A percentile compares a stretch with the other conserved stretches of the same genome.
These are phyloP conservation scores for Acacia confusa DNA, from an alignment of 306 rosid genomes.

Conservation along the genomic window DNA sequence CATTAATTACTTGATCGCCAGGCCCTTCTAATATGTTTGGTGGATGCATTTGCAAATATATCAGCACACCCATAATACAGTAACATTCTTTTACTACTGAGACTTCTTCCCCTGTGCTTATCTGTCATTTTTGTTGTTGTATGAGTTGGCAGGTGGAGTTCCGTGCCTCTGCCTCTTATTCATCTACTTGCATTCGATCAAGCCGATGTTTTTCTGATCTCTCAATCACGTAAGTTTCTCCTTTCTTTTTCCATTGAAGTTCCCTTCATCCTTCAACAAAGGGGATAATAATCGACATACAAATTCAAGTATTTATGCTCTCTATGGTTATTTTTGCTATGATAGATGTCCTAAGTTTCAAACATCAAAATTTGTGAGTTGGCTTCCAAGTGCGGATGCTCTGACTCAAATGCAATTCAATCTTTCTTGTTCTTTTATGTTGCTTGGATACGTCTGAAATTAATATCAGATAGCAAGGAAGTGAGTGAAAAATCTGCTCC, in stretches of 20 bases:
- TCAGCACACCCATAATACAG: not conserved
- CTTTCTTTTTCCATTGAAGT: conserved; percentile 22
- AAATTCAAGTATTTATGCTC: conserved; percentile 8
- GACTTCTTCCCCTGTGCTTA: not conserved
- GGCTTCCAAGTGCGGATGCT: conserved; percentile 16
- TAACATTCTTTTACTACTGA: not conserved
- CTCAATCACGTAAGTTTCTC: conserved; percentile 72
- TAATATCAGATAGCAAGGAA: not conserved
- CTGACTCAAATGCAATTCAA: not conserved
- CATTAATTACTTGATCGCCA: too few relatives aligned
- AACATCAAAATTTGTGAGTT: not conserved
- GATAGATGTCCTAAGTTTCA: conserved; percentile 23
- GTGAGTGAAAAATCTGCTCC: conserved; percentile 10
- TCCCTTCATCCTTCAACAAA: not conserved
- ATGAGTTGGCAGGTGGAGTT: conserved; percentile 70
- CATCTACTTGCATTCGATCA: conserved; percentile 68
- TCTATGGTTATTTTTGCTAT: conserved; percentile 4
- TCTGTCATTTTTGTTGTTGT: not conserved
- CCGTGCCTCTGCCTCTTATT: conserved; percentile 61
- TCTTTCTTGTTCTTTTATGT: conserved; percentile 18
- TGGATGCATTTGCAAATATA: not conserved
- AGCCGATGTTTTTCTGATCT: conserved; percentile 83
- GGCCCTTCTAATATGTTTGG: not conserved
- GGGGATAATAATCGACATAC: not conserved
- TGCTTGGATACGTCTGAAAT: not conserved